These are phyloP conservation scores for Globisporangium alternatum DNA, from an alignment of 352 stramenopile species.

Conservation along the genomic window DNA sequence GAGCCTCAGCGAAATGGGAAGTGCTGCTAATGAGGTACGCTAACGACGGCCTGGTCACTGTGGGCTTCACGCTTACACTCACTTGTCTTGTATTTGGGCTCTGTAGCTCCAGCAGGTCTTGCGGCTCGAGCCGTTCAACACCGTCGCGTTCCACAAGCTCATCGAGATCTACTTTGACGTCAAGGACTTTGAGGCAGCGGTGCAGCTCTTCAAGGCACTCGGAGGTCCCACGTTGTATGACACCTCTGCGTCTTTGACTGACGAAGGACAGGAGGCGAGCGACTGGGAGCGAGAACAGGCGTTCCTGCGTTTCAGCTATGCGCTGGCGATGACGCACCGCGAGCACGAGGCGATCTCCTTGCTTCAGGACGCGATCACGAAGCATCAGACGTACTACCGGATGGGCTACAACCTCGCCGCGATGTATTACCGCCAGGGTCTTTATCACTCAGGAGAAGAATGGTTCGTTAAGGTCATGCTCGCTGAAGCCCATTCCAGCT, in stretches of 20 bases:
- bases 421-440: conserved; percentile 26
- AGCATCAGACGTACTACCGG: conserved; percentile 34
- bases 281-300: conserved; percentile 26
- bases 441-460: conserved; percentile 31
- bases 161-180: conserved; percentile 20
- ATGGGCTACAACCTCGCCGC: conserved; percentile 54
- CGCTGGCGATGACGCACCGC: conserved; percentile 23
- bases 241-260: neutral
- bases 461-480: conserved; percentile 31
- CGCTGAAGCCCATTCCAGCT: conserved; percentile 31
- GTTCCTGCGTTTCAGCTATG: conserved; percentile 43
- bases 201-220: conserved; percentile 26
- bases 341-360: conserved; percentile 32
- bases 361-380: conserved; percentile 21
- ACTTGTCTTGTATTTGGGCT: neutral
- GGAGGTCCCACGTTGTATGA: conserved; percentile 14
- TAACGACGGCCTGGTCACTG: neutral
- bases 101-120: conserved; percentile 16
- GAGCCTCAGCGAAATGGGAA: neutral
- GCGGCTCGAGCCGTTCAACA: conserved; percentile 19
- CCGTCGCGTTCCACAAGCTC: conserved; percentile 26
- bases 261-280: neutral
- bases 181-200: conserved; percentile 5
- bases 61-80: neutral
- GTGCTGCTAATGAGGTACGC: conserved; percentile 3